Percentiles rank a stretch among this genome's conserved stretches.
Evolutionary conservation across 208 protist genomes (phyloP).

Genomic region (Leishmania mexicana): DNA sequence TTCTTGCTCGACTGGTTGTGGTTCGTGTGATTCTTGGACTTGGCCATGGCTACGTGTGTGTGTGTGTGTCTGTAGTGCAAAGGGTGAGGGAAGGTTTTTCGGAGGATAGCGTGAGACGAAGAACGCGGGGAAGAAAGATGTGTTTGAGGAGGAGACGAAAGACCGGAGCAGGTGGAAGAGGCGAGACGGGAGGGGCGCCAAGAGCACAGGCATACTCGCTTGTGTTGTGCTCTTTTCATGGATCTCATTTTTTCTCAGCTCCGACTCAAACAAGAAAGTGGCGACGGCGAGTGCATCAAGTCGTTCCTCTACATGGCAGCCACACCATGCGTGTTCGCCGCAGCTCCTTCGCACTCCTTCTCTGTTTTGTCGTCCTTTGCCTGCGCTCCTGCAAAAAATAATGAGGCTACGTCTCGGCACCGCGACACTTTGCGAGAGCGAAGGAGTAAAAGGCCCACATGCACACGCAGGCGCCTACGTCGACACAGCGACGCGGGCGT

Average conservation of each 20-base stretch:
- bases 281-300: neutral
- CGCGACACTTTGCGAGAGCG: neutral
- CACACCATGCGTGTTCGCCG: neutral
- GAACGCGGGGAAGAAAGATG: neutral
- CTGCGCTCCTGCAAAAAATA: neutral
- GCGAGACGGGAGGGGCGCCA: neutral
- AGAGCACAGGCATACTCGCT: neutral
- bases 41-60: conserved; percentile 69
- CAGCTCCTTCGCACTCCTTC: neutral
- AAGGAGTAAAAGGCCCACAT: neutral
- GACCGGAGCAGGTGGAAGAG: neutral
- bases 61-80: conserved; percentile 7
- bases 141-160: neutral
- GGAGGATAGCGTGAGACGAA: neutral
- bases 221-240: neutral
- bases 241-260: neutral
- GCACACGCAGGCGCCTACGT: neutral
- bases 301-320: neutral
- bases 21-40: conserved; percentile 95
- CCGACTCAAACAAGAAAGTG: neutral
- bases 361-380: neutral
- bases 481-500: neutral
- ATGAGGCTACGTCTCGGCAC: neutral
- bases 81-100: neutral
- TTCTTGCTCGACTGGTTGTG: conserved; percentile 94